Evolutionary conservation across 163 green algal genomes (phyloP).

Genomic region (Trebouxia gelatinosa): DNA sequence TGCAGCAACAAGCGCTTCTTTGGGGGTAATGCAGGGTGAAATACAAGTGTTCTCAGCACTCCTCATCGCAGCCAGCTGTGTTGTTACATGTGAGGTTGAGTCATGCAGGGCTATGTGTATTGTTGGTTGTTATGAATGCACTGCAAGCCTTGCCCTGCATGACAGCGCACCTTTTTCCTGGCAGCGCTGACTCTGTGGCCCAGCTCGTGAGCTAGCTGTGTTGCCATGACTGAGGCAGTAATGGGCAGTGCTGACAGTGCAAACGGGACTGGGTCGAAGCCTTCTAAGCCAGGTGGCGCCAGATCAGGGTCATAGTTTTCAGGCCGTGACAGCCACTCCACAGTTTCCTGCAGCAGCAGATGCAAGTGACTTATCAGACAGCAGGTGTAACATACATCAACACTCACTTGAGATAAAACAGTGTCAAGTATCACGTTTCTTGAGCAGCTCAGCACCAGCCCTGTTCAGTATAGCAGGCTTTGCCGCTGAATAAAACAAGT

Average conservation of each 20-base stretch:
- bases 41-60: too few species aligned
- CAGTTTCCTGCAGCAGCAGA: conserved; percentile 60
- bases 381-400: too few species aligned
- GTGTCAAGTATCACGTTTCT: too few species aligned
- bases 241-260: conserved; percentile 75
- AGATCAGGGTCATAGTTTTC: conserved; percentile 68
- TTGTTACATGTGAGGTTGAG: too few species aligned
- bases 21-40: too few species aligned
- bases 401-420: too few species aligned
- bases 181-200: conserved; percentile 68
- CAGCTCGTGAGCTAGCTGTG: conserved; percentile 78
- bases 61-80: too few species aligned
- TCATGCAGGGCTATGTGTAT: not conserved
- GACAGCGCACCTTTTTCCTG: conserved; percentile 9
- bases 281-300: conserved; percentile 68
- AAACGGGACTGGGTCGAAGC: conserved; percentile 73
- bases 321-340: conserved; percentile 79
- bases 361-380: too few species aligned
- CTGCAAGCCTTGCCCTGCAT: too few species aligned
- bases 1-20: too few species aligned
- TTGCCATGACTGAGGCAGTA: conserved; percentile 60
- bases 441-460: too few species aligned
- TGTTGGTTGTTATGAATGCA: not conserved
- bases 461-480: not conserved
- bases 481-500: too few species aligned